Conservation (phyloP, 805 yeast genomes). For the Spathaspora passalidarum region DNA sequence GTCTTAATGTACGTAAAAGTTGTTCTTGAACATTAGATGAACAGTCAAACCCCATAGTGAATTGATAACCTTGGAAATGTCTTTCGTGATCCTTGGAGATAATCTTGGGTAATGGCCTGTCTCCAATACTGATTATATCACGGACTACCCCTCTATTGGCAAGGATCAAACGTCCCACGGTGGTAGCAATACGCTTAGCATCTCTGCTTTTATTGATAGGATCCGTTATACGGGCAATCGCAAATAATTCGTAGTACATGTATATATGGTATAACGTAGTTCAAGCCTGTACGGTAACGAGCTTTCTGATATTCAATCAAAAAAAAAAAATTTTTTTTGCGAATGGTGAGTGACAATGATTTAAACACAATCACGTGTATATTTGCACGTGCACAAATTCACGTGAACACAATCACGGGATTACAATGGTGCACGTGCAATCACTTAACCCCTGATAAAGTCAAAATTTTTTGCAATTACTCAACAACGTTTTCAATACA, state of each 20-base stretch:
- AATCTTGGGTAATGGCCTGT: constrained; percentile 73
- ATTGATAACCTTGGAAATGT: constrained; percentile 88
- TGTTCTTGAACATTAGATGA: constrained; percentile 85
- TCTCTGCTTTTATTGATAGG: constrained; percentile 43
- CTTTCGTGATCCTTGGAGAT: constrained; percentile 82
- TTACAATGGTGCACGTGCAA: constrained; percentile 4
- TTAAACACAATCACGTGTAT: background rate
- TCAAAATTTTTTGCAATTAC: constrained; percentile 1
- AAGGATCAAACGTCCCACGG: constrained; percentile 79
- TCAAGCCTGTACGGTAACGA: too few relatives aligned
- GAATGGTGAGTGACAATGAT: background rate
- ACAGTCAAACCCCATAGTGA: constrained; percentile 81
- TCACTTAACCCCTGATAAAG: background rate
- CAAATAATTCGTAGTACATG: constrained; percentile 89
- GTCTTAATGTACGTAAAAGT: constrained; percentile 71
- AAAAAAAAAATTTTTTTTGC: too few relatives aligned
- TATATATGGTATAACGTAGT: too few relatives aligned
- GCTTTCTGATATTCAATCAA: too few relatives aligned
- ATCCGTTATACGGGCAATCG: constrained; percentile 78
- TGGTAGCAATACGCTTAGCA: constrained; percentile 45
- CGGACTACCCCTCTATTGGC: constrained; percentile 94
- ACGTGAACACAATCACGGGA: background rate
- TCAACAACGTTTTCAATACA: constrained; percentile 1
- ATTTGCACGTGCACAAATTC: too few relatives aligned
- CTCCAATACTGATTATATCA: constrained; percentile 75